These are phyloP conservation scores for Lachnellula cervina DNA, from an alignment of 2,329 filamentous ascomycete species.

Conservation along the genomic window DNA sequence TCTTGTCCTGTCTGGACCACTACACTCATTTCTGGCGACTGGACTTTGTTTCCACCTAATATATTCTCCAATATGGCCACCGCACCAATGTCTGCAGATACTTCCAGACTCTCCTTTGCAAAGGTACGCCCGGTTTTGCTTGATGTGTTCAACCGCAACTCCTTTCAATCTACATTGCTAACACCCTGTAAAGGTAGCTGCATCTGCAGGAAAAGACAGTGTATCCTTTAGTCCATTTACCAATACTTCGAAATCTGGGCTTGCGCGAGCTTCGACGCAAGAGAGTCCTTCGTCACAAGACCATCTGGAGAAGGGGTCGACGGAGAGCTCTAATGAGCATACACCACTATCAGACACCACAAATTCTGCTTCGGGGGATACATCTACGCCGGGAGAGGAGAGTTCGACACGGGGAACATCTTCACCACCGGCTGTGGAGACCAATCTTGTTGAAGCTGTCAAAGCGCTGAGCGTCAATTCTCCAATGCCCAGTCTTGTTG, in stretches of 20 bases:
- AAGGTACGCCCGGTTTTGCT: conserved; percentile 49
- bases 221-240: conserved; percentile 30
- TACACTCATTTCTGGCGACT: conserved; percentile 27
- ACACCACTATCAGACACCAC: conserved; percentile 4
- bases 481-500: conserved; percentile 30
- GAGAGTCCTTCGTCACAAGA: conserved; percentile 20
- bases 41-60: conserved; percentile 12
- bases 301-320: conserved; percentile 5
- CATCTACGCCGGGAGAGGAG: conserved; percentile 34
- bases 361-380: conserved; percentile 1
- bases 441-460: conserved; percentile 28
- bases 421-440: conserved; percentile 13
- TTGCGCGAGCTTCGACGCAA: conserved; percentile 27
- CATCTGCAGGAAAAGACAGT: conserved; percentile 40
- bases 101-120: conserved; percentile 65
- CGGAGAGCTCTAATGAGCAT: conserved; percentile 7
- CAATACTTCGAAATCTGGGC: conserved; percentile 25
- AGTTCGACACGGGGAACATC: conserved; percentile 3
- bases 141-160: background rate
- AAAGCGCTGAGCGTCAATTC: conserved; percentile 29
- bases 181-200: conserved; percentile 41
- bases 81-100: conserved; percentile 42
- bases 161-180: conserved; percentile 12
- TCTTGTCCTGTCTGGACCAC: conserved; percentile 28
- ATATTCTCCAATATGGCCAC: conserved; percentile 40